Evolutionary conservation across 2,329 filamentous ascomycete genomes (phyloP), one percentile per base, ranked within the genome.

Genomic region (Ascochyta clinopodiicola): DNA sequence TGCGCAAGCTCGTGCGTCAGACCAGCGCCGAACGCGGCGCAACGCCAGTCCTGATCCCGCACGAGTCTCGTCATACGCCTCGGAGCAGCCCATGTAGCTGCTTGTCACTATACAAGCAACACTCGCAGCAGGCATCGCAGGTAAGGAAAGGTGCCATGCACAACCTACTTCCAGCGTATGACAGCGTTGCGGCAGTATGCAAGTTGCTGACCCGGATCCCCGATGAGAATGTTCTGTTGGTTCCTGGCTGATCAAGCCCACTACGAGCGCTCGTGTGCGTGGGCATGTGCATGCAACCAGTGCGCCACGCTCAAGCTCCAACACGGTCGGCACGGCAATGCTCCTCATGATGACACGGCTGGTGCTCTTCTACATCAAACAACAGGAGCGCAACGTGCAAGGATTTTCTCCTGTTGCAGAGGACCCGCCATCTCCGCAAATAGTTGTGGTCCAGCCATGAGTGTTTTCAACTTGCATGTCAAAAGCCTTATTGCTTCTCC

Each of bases 171-270:
- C 39, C 54, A 51, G 49, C 49, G 51, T 56, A 60, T 60, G 46
- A 54, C 60, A 59, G 44, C 38, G 38, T 47, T 43, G 55, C 61
- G 49, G 31, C 6, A 27, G 31, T 56, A 65, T 68, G 65, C 66
- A 68, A 36, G 49, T 53, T 48, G 55, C 53, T 64, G 56, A 50
- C 64, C 71, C 70, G 67, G 43, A 43, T 48, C 66, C 68, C 70
- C 69, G 68, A 70, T 64, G 63, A 69, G 63, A 50, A 46, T 57
- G 46, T 43, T 43, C 44, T 55, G 60, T 63, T 65, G 61, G 68
- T 66, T 60, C 61, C 63, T 69, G 63, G 59, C 51, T 51, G 56
- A 64, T 61, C 58, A 61, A 52, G 44, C 56, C 47, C 56, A 27
- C 52, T 61, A 48, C 54, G 64, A 67, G 44, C 35, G 58, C 51